Conservation (phyloP, 2,329 filamentous ascomycete genomes). For the Aspergillus udagawae region DNA sequence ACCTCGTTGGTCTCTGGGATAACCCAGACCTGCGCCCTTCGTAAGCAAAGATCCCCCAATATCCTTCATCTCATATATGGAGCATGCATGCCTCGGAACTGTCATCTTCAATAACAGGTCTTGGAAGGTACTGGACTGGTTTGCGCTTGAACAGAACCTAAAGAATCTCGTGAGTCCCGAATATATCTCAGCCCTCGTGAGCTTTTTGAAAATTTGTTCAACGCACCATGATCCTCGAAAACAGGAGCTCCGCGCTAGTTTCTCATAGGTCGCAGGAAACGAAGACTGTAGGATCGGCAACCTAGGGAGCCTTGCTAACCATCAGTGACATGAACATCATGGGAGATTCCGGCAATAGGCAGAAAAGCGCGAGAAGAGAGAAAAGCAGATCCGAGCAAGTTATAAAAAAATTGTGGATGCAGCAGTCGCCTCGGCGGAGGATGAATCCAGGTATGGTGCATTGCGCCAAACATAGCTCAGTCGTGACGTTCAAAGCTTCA, state of each 20-base stretch:
- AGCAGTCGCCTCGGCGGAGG: neutral
- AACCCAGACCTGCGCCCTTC: constrained; percentile 70
- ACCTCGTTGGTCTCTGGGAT: constrained; percentile 88
- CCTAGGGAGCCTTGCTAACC: neutral
- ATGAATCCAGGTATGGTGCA: neutral
- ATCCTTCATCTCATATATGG: constrained; percentile 4
- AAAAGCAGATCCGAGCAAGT: neutral
- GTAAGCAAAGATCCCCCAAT: constrained; percentile 7
- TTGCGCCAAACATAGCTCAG: constrained; percentile 1
- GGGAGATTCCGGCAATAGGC: neutral
- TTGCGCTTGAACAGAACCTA: constrained; percentile 97
- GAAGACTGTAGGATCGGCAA: neutral
- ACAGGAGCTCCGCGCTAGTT: constrained; percentile 20
- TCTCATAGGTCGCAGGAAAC: constrained; percentile 16
- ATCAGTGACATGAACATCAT: constrained; percentile 10
- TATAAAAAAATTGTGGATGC: neutral
- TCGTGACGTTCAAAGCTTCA: neutral
- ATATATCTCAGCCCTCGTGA: neutral
- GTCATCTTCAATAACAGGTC: constrained; percentile 71
- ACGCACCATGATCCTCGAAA: constrained; percentile 30
- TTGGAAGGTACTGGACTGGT: constrained; percentile 76
- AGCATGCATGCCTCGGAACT: constrained; percentile 66
- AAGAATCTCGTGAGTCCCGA: constrained; percentile 16
- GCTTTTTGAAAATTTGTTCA: constrained; percentile 2
- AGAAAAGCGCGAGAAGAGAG: neutral